Conservation (phyloP, 495 filamentous ascomycete genomes). For the Tuber calosporum region DNA sequence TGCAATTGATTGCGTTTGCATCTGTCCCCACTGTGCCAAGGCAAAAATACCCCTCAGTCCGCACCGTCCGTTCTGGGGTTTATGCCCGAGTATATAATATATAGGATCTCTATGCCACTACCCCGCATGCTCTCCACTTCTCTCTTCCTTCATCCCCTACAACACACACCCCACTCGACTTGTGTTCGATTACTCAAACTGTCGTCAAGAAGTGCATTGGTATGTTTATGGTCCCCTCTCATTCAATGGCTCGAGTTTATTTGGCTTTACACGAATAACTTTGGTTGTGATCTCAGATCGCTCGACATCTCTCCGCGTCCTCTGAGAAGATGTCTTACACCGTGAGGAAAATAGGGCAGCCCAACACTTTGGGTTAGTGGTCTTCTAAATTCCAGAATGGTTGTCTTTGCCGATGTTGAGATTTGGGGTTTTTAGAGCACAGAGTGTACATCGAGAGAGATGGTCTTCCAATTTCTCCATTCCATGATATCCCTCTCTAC, state of each 20-base stretch:
- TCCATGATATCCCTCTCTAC: slow-evolving; percentile 97
- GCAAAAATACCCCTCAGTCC: background rate
- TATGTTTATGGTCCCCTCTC: slow-evolving; percentile 9
- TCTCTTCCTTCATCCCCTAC: slow-evolving; percentile 12
- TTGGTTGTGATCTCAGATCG: slow-evolving; percentile 26
- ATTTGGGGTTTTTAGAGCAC: slow-evolving; percentile 55
- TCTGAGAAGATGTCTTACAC: slow-evolving; percentile 48
- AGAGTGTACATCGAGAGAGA: slow-evolving; percentile 96
- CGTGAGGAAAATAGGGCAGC: slow-evolving; percentile 75
- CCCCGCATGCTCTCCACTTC: slow-evolving; percentile 29
- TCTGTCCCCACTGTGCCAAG: background rate
- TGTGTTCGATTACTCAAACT: slow-evolving; percentile 30
- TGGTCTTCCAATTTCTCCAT: slow-evolving; percentile 85
- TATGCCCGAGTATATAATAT: background rate
- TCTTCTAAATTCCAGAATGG: background rate
- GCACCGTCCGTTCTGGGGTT: background rate
- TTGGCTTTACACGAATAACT: background rate
- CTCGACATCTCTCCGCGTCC: slow-evolving; percentile 37
- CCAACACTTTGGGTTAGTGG: slow-evolving; percentile 62
- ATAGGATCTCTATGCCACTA: slow-evolving; percentile 12
- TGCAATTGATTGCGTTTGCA: background rate
- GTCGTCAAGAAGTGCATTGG: slow-evolving; percentile 35
- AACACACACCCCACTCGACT: slow-evolving; percentile 10
- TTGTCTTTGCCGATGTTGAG: background rate
- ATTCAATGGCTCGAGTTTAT: background rate